phyloP scores from a whole-genome alignment of 352 stramenopile genomes.

The Globisporangium ultimum region DNA sequence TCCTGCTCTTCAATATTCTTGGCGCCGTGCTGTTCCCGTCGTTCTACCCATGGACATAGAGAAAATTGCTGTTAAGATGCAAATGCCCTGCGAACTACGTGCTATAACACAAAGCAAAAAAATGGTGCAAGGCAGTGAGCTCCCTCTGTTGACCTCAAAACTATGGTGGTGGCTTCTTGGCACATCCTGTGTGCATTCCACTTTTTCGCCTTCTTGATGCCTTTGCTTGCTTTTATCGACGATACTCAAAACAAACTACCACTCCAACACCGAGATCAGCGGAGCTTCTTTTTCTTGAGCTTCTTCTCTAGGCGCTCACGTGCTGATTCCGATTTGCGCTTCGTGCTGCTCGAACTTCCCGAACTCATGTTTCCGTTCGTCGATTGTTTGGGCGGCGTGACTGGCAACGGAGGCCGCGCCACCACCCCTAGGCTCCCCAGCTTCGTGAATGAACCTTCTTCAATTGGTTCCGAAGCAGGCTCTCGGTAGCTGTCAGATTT shows the following conservation, averaged over 20 bases:
- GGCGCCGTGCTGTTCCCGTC: slow-evolving; percentile 66
- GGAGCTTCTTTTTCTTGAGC: slow-evolving; percentile 68
- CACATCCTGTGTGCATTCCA: not conserved
- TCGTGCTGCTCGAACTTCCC: no score
- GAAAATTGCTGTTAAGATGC: no score
- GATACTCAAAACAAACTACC: no score
- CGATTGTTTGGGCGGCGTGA: slow-evolving; percentile 18
- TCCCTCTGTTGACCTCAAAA: no score
- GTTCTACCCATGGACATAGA: slow-evolving; percentile 84
- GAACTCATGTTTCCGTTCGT: no score
- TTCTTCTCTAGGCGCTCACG: slow-evolving; percentile 79
- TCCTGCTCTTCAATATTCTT: slow-evolving; percentile 66
- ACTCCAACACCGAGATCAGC: slow-evolving; percentile 15
- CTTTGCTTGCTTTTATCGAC: no score
- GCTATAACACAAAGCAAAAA: no score
- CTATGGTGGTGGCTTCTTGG: not conserved
- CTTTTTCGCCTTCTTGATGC: not conserved
- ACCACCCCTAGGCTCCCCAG: slow-evolving; percentile 22
- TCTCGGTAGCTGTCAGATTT: slow-evolving; percentile 23
- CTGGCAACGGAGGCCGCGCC: slow-evolving; percentile 42
- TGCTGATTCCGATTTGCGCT: slow-evolving; percentile 58
- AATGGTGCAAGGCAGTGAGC: no score
- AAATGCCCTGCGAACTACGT: no score
- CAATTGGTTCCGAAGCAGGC: slow-evolving; percentile 6
- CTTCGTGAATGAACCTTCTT: not conserved